A percentile compares a stretch with the other conserved stretches of the same genome.
These are phyloP conservation scores for Boletellus dicymbophilus DNA, from an alignment of 1,284 basidiomycete genomes.

Conservation along the genomic window DNA sequence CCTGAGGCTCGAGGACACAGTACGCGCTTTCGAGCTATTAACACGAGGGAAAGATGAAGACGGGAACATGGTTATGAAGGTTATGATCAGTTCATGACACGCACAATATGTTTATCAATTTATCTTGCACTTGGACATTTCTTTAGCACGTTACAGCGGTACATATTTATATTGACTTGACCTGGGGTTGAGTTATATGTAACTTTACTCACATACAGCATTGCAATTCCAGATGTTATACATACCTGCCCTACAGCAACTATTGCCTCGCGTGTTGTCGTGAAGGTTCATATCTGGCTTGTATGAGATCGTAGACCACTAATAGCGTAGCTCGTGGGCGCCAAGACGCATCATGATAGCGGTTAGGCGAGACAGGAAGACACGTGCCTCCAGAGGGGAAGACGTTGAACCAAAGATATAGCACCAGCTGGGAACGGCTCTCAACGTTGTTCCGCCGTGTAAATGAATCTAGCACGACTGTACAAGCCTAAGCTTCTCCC, in stretches of 20 bases:
- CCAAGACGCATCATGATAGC: conserved; percentile 4
- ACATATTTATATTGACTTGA: conserved; percentile 12
- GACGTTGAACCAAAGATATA: conserved; percentile 8
- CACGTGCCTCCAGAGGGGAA: conserved; percentile 5
- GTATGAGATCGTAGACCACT: background rate
- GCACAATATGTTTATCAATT: conserved; percentile 3
- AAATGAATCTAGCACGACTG: conserved; percentile 18
- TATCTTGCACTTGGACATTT: conserved; percentile 9
- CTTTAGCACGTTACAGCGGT: conserved; percentile 13
- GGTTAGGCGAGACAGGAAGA: conserved; percentile 8
- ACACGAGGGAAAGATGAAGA: conserved; percentile 74
- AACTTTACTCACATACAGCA: conserved; percentile 19
- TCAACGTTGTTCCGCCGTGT: conserved; percentile 11
- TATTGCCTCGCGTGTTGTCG: too few relatives aligned
- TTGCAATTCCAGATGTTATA: conserved; percentile 6
- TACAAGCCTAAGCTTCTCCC: conserved; percentile 28
- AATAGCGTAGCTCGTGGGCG: background rate
- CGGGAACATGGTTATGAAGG: conserved; percentile 84
- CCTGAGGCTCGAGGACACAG: conserved; percentile 65
- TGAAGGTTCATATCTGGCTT: too few relatives aligned
- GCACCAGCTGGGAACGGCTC: conserved; percentile 8
- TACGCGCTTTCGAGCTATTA: conserved; percentile 80
- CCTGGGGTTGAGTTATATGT: conserved; percentile 20
- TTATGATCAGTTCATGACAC: conserved; percentile 60
- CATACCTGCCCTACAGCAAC: too few relatives aligned